Evolutionary conservation across 257 asterid genomes (phyloP).

Genomic region (Lycium ferocissimum): DNA sequence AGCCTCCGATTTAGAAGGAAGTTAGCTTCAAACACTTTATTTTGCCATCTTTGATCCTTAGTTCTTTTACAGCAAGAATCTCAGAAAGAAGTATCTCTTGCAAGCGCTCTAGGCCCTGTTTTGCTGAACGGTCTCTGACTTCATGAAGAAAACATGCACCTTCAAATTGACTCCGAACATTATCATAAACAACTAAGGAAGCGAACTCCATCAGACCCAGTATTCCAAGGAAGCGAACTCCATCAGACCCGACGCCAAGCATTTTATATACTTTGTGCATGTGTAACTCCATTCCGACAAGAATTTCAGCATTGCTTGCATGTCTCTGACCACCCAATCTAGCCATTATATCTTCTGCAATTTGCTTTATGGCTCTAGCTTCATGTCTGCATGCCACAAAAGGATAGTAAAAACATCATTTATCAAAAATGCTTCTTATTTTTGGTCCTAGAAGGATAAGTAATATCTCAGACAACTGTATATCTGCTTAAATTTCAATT

Average conservation of each 20-base stretch:
- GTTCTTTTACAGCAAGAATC: neutral
- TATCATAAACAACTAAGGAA: constrained; percentile 17
- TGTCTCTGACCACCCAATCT: neutral
- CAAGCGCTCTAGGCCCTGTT: neutral
- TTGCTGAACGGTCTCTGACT: neutral
- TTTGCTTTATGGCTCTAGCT: neutral
- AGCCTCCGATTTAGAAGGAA: too few species aligned
- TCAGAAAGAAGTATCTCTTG: constrained; percentile 23
- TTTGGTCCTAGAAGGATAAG: too few species aligned
- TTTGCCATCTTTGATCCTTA: neutral
- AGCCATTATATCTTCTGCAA: neutral
- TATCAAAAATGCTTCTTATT: too few species aligned
- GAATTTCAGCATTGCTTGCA: neutral
- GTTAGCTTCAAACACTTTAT: too few species aligned
- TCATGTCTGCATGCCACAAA: neutral
- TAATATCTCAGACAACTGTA: too few species aligned
- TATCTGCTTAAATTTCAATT: too few species aligned
- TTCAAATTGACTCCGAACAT: neutral
- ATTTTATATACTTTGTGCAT: constrained; percentile 6
- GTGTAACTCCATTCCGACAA: neutral
- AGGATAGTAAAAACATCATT: too few species aligned
- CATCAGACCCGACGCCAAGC: neutral
- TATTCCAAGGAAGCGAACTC: neutral
- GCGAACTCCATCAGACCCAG: too few species aligned
- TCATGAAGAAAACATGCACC: constrained; percentile 1